These are phyloP conservation scores for Cystobasidium onofrii DNA, from an alignment of 768 basidiomycete genomes.

Conservation along the genomic window DNA sequence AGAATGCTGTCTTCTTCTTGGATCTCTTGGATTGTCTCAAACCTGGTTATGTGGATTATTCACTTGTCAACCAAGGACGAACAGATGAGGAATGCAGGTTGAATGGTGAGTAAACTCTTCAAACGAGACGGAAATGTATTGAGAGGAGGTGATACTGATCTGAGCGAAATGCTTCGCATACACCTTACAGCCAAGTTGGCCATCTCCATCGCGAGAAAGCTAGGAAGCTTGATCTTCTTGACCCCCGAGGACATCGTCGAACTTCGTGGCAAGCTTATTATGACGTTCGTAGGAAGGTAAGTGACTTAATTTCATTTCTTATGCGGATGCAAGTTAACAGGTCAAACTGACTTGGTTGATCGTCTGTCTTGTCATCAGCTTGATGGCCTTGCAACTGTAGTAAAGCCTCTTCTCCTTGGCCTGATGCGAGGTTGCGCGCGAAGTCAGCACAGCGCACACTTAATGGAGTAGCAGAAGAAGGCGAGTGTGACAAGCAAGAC, in stretches of 20 bases:
- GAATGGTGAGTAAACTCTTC: conserved; percentile 59
- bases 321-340: neutral
- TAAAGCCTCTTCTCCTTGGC: neutral
- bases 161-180: no score
- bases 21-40: conserved; percentile 81
- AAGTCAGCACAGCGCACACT: no score
- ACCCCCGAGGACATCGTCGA: conserved; percentile 97
- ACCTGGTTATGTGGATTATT: conserved; percentile 90
- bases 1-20: conserved; percentile 84
- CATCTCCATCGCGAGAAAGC: conserved; percentile 94
- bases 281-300: conserved; percentile 69
- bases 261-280: conserved; percentile 76
- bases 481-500: no score
- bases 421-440: no score
- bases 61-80: conserved; percentile 55
- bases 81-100: conserved; percentile 79
- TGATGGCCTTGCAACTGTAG: conserved; percentile 29
- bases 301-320: neutral
- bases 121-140: no score
- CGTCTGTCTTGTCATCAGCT: neutral
- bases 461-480: no score
- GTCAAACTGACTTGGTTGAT: neutral
- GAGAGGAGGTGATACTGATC: no score
- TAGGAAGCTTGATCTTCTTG: conserved; percentile 81
- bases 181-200: conserved; percentile 71